Evolutionary conservation across 768 basidiomycete species (phyloP), one percentile per base, ranked within the genome.

Genomic region (Lactarius trivialis): DNA sequence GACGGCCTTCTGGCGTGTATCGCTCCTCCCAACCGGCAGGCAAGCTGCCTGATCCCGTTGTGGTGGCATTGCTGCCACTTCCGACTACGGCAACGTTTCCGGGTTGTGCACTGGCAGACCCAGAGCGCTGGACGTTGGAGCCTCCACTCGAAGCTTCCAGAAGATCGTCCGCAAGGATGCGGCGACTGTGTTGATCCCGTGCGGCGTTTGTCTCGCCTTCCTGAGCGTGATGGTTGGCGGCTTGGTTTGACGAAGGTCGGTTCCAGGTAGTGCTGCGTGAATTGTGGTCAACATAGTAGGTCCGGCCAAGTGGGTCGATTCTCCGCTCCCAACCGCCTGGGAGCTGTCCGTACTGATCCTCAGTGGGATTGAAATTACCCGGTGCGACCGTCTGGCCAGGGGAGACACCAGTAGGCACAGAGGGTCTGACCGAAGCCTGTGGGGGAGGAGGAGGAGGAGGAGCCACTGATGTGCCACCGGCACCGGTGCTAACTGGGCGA

Each of bases 21-120:
- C 97, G 85, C 76, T 98, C 97, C 72, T 99, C 97, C 97, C 97
- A 99, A 2, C 97, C 97, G 63, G 95, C 90, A 2, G 97, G 97
- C 21, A 99, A 79, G 58, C 85, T 87, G 2, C 97, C 95, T 1
- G 84, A 79, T 4, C 94, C 96, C 39, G 88, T 75, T n/a, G 84
- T 84, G 9, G 90, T 88, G 17, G 74, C 28, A 63, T 78, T 76
- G 33, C 73, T 77, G 30, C 72, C 84, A 3, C 87, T 78, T 19
- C 84, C 78, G 30, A 78, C 70, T 4, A 75, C 71, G 2, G 76
- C 65, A 59, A 81, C 73, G 60, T 74, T 76, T 30, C 67, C 70
- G 1, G 70, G 50, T 28, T 70, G 56, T 15, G 74, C 55, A 17
- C 71, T 68, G 51, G 74, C 66, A 1, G 73, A 63, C 7, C 77